Base-by-base conservation (phyloP, 441 rosid genomes). In the Populus hybrid region DNA sequence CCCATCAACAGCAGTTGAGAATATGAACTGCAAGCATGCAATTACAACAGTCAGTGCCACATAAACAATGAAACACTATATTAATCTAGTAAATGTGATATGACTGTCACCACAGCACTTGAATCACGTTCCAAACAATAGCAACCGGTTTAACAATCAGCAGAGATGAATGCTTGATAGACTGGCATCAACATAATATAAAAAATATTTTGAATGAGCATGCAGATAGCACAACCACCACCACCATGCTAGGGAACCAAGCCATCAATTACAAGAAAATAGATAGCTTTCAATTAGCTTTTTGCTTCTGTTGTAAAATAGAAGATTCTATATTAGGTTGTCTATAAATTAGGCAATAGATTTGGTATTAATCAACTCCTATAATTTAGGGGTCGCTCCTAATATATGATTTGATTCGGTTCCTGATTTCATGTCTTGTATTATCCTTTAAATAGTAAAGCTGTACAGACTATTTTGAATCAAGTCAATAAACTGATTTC, bases 1-100 rank as follows among this genome's bases (percentile, higher is more conserved):
- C 79, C 98, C 98, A 87, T 95, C 93, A 18, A 84, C 76, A 79
- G 94, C 91, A 67, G 97, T 93, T 70, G 97, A 91, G 83, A 93
- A 93, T 80, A 95, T 88, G 86, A 90, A 95, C 97, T 95, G 89
- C 83, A 85, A 78, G 79, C 70, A 64, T 78, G 67, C 65, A 81
- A 73, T 73, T 34, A 71, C 21, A 76, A 74, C 59, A 61, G 67
- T 82, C 71, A 82, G 79, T n/a, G 30, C 68, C 59, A 69, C n/a
- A 21, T 28, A 40, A 81, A 38, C 57, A 67, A 0, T 6, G 35
- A 11, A 67, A 63, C 24, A 5, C 57, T 23, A 46, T 69, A 59
- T 50, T 65, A 40, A 70, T 64, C 74, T 70, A 14, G 32, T 20
- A 70, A 21, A 71, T n/a, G 30, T 54, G n/a, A 38, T 74, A 59